Base-by-base conservation (phyloP, 805 yeast genomes). In the Saccharomycodes ludwigii region DNA sequence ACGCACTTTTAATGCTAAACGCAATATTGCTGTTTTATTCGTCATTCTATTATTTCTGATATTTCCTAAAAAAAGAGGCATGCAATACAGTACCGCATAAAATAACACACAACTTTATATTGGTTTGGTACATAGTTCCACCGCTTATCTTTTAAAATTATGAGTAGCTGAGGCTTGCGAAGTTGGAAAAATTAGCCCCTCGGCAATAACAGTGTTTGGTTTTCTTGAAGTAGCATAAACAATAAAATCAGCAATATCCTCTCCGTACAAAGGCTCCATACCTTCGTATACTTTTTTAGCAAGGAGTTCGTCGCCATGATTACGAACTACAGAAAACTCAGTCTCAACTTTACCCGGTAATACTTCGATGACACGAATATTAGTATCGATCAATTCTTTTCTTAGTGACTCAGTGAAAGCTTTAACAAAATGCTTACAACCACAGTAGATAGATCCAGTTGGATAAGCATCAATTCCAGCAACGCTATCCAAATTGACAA, bases 391-490 rank as follows among this genome's bases (percentile, higher is more conserved):
- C 48, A 75, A 61, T 52, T 83, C 94, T 52, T 77, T 79, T 54
- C 94, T 70, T 50, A 78, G 59, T 19, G 75, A 71, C 30, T 73
- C 76, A 5, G 83, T 69, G 50, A 78, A 78, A 0, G 81, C 76
- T 50, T 76, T 72, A 9, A 78, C 70, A 7, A 82, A 78, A 29
- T 78, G 75, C 48, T 78, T 78, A 16, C 82, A 66, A 7, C 86
- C 78, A 61, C 86, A 78, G 52, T 78, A 78, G 40, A 78, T 73
- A 23, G 81, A 68, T 33, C 86, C 86, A 39, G 82, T 82, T 18
- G 84, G 83, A 56, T 78, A 77, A 6, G 83, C 73, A 38, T 76
- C 83, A 56, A 78, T 69, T 23, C 85, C 88, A 8, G 88, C 88
- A 48, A 76, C 73, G 3, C 86, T 77, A 4, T 86, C 85, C 39